These are phyloP conservation scores for Aspergillus pseudotamarii DNA, from an alignment of 2,329 filamentous ascomycete species.

Conservation along the genomic window DNA sequence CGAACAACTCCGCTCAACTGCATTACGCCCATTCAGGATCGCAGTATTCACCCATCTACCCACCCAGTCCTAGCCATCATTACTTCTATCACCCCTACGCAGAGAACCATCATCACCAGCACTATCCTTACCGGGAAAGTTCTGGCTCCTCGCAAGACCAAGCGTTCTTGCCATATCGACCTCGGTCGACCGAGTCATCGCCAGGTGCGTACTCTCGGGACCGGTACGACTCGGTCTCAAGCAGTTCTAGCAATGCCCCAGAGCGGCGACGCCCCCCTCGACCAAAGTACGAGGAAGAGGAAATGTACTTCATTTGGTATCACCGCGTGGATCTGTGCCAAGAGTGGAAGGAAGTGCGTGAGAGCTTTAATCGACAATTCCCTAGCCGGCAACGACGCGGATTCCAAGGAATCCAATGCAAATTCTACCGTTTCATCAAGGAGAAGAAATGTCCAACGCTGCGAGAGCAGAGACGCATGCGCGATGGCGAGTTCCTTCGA, in stretches of 20 bases:
- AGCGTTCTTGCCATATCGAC: conserved; percentile 30
- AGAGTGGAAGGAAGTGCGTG: conserved; percentile 50
- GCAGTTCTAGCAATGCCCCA: conserved; percentile 37
- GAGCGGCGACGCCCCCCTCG: conserved; percentile 46
- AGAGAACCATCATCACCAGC: conserved; percentile 26
- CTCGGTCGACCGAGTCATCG: conserved; percentile 35
- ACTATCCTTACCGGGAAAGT: conserved; percentile 4
- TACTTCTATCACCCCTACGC: conserved; percentile 29
- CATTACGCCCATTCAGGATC: conserved; percentile 24
- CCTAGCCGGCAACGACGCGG: conserved; percentile 42
- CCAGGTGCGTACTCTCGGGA: conserved; percentile 42
- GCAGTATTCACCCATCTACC: conserved; percentile 33
- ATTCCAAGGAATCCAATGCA: conserved; percentile 53
- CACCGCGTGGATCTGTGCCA: conserved; percentile 50
- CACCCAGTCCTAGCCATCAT: conserved; percentile 29
- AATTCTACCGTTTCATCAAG: conserved; percentile 53
- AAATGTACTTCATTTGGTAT: conserved; percentile 55
- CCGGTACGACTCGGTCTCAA: conserved; percentile 46
- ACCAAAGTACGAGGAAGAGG: conserved; percentile 51
- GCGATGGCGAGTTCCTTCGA: conserved; percentile 43
- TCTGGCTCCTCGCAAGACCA: conserved; percentile 22
- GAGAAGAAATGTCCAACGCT: conserved; percentile 49
- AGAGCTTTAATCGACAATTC: conserved; percentile 49
- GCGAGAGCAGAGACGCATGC: conserved; percentile 45
- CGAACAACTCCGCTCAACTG: conserved; percentile 15